Evolutionary conservation across 768 basidiomycete species (phyloP).

Genomic region (Termitomyces sp.): DNA sequence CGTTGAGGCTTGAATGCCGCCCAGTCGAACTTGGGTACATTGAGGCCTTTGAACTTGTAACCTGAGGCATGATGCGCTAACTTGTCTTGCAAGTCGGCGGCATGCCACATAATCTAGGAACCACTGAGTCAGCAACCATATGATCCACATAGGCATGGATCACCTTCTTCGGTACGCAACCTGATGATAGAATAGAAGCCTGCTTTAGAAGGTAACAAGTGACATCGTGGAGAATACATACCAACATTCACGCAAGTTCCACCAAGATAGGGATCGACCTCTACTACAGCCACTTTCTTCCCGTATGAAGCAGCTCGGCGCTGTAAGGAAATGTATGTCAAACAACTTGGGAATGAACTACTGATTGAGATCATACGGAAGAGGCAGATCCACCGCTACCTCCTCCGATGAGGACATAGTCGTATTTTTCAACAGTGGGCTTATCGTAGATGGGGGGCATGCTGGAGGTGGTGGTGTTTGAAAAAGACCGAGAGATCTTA

Average conservation of each 20-base stretch:
- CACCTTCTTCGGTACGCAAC: constrained; percentile 96
- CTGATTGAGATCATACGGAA: constrained; percentile 47
- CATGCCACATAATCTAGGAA: constrained; percentile 94
- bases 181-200: constrained; percentile 28
- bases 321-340: constrained; percentile 31
- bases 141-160: background rate
- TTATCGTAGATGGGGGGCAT: constrained; percentile 70
- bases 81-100: constrained; percentile 85
- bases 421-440: constrained; percentile 64
- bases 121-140: background rate
- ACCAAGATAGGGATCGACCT: constrained; percentile 68
- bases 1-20: constrained; percentile 86
- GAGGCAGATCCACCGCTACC: constrained; percentile 91
- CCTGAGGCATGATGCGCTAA: constrained; percentile 67
- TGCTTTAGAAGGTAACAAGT: background rate
- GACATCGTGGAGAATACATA: constrained; percentile 29
- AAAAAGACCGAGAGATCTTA: constrained; percentile 45
- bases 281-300: constrained; percentile 88
- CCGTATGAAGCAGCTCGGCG: constrained; percentile 90
- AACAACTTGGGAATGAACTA: background rate
- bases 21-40: constrained; percentile 78
- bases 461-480: constrained; percentile 27
- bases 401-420: constrained; percentile 86
- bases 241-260: constrained; percentile 99
- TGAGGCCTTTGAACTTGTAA: constrained; percentile 63